phyloP scores from a whole-genome alignment of 2,329 filamentous ascomycete genomes.

The Neonectria hederae region DNA sequence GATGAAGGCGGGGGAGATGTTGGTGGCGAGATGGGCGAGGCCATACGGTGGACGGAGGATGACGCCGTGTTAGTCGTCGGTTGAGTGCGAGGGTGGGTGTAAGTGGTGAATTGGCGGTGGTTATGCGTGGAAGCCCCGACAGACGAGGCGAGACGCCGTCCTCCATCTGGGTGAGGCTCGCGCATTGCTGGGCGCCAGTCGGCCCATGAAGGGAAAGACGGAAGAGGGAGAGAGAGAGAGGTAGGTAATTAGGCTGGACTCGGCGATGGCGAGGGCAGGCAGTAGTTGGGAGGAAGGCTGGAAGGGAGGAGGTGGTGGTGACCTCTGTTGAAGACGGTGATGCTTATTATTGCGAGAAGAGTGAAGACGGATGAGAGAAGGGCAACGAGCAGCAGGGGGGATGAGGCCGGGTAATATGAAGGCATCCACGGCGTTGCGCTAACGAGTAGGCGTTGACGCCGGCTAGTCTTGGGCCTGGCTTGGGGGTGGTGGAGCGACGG shows the following conservation, averaged over 20 bases:
- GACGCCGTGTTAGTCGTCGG: neutral
- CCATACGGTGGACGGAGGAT: neutral
- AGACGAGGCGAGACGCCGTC: conserved; percentile 29
- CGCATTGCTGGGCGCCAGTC: conserved; percentile 31
- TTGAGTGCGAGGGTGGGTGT: neutral
- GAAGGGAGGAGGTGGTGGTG: neutral
- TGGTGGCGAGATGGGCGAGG: conserved; percentile 34
- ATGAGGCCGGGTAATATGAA: conserved; percentile 42
- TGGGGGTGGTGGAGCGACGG: conserved; percentile 31
- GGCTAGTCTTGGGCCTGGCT: conserved; percentile 30
- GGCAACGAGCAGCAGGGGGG: conserved; percentile 28
- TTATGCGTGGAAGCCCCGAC: conserved; percentile 20
- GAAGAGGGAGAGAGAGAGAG: neutral
- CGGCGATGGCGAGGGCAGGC: neutral
- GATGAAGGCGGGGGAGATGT: conserved; percentile 24
- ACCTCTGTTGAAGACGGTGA: neutral
- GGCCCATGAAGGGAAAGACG: conserved; percentile 33
- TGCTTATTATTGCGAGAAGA: conserved; percentile 9
- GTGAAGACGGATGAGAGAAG: conserved; percentile 18
- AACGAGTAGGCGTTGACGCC: conserved; percentile 42
- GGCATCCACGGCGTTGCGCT: conserved; percentile 44
- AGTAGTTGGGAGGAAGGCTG: neutral
- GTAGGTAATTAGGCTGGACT: neutral
- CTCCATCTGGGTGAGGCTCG: conserved; percentile 37
- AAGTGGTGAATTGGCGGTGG: conserved; percentile 2